These are phyloP conservation scores for Solanum medicagineum DNA, from an alignment of 257 asterid species.

Conservation along the genomic window DNA sequence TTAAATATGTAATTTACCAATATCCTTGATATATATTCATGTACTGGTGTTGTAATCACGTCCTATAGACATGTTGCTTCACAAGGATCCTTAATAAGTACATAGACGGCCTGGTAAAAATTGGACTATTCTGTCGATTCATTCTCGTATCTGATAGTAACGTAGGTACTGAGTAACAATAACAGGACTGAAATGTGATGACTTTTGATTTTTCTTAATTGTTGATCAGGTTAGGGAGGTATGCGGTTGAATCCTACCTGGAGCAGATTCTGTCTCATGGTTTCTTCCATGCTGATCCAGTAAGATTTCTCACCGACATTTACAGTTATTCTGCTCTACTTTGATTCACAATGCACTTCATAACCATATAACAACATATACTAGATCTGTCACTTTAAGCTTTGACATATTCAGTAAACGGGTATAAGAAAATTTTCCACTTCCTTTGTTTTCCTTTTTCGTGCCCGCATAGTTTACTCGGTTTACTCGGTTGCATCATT, in stretches of 20 bases:
- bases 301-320: constrained; percentile 10
- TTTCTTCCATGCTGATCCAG: constrained; percentile 90
- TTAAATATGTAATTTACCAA: background rate
- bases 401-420: background rate
- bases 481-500: background rate
- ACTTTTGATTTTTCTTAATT: background rate
- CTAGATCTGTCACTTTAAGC: background rate
- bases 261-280: constrained; percentile 93
- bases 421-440: background rate
- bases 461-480: background rate
- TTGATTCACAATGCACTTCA: background rate
- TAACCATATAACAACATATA: background rate
- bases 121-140: background rate
- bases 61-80: background rate
- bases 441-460: background rate
- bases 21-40: background rate
- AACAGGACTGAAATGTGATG: background rate
- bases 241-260: constrained; percentile 88
- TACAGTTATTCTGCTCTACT: background rate
- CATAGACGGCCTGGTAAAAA: background rate
- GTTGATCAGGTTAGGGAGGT: constrained; percentile 60
- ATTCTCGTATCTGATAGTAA: background rate
- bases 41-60: background rate
- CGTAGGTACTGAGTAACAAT: background rate
- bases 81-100: background rate